phyloP scores from a whole-genome alignment of 106 monocot species.

The Amphibolis antarctica region DNA sequence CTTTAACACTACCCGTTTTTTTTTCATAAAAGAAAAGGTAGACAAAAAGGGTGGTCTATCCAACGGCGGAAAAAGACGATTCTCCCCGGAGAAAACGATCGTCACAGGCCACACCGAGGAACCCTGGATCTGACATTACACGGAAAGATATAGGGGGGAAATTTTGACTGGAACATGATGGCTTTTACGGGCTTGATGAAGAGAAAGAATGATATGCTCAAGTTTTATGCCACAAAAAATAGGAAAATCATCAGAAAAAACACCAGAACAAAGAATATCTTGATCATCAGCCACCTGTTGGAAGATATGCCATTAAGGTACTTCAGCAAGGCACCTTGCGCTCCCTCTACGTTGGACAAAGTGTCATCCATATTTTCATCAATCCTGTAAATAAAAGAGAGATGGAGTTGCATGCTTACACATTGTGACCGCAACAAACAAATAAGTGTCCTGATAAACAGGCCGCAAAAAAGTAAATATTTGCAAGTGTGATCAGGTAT shows the following conservation, averaged over 20 bases:
- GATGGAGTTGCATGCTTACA: background rate
- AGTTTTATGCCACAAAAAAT: slow-evolving; percentile 78
- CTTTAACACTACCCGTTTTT: too few relatives aligned
- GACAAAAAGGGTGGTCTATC: too few relatives aligned
- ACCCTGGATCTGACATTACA: too few relatives aligned
- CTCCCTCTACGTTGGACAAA: slow-evolving; percentile 84
- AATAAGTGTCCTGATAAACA: background rate
- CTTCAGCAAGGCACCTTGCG: slow-evolving; percentile 77
- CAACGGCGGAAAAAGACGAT: too few relatives aligned
- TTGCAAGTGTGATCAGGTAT: too few relatives aligned
- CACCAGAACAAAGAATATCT: slow-evolving; percentile 93
- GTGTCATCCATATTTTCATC: slow-evolving; percentile 98
- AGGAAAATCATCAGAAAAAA: slow-evolving; percentile 96
- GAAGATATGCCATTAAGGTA: slow-evolving; percentile 93
- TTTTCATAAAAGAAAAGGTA: too few relatives aligned
- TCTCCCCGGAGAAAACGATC: too few relatives aligned
- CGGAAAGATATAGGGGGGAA: too few relatives aligned
- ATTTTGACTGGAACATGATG: background rate
- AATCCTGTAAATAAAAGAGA: slow-evolving; percentile 37
- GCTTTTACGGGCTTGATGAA: background rate
- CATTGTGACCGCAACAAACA: background rate
- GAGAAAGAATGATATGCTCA: background rate
- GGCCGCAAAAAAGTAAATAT: background rate
- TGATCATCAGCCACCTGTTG: slow-evolving; percentile 95
- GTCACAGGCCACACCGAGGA: too few relatives aligned